These are phyloP conservation scores for Skeletonema marinoi DNA, from an alignment of 108 stramenopile genomes.

Conservation along the genomic window DNA sequence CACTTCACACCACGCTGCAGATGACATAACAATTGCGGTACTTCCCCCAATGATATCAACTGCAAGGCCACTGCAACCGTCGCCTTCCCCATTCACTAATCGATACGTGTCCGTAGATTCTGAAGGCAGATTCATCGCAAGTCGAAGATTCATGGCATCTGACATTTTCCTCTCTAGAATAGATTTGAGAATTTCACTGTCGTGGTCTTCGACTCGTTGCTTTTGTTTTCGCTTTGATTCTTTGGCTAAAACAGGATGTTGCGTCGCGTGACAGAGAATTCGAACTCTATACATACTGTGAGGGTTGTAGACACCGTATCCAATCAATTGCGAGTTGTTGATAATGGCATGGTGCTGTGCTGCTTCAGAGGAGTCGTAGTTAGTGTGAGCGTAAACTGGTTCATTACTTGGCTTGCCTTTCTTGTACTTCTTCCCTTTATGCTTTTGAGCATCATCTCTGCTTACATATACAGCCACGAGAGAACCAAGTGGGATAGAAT, in stretches of 20 bases:
- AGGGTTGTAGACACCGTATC: slow-evolving; percentile 88
- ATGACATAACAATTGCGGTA: slow-evolving; percentile 83
- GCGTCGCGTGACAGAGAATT: slow-evolving; percentile 68
- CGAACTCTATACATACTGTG: slow-evolving; percentile 82
- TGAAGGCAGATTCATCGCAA: slow-evolving; percentile 51
- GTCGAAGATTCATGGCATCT: slow-evolving; percentile 60
- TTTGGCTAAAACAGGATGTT: slow-evolving; percentile 47
- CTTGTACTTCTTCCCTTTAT: slow-evolving; percentile 10
- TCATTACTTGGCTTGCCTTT: slow-evolving; percentile 11
- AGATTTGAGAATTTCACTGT: slow-evolving; percentile 26
- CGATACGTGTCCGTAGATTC: slow-evolving; percentile 77
- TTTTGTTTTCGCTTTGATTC: slow-evolving; percentile 28
- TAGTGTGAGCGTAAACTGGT: slow-evolving; percentile 35
- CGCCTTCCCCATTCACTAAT: slow-evolving; percentile 94
- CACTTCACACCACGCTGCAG: slow-evolving; percentile 92
- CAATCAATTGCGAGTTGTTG: slow-evolving; percentile 59
- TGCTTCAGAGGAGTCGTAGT: slow-evolving; percentile 5
- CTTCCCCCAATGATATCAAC: slow-evolving; percentile 85
- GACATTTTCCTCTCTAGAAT: slow-evolving; percentile 64
- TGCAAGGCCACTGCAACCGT: slow-evolving; percentile 88
- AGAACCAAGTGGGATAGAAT: slow-evolving; percentile 46
- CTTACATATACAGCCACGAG: slow-evolving; percentile 69
- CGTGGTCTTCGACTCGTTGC: slow-evolving; percentile 6
- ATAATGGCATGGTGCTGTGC: slow-evolving; percentile 11
- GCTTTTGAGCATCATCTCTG: slow-evolving; percentile 18